These are phyloP conservation scores for Anthracocystis setariae DNA, from an alignment of 1,284 basidiomycete species.

Conservation along the genomic window DNA sequence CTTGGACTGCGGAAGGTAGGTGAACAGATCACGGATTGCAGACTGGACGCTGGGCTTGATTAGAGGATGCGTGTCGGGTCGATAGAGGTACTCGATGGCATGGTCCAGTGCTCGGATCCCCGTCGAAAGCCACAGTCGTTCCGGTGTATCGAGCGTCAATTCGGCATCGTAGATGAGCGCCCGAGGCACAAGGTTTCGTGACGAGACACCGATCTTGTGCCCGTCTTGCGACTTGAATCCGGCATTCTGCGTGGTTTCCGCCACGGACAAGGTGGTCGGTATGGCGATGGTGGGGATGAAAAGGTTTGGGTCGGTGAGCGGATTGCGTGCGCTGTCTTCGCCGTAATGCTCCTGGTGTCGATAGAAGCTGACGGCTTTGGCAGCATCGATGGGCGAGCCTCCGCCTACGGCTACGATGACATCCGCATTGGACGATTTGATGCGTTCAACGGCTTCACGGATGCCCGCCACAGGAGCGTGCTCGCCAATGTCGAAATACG, in stretches of 20 bases:
- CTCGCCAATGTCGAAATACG: constrained; percentile 80
- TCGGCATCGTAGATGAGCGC: constrained; percentile 81
- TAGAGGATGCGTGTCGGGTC: constrained; percentile 74
- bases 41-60: constrained; percentile 61
- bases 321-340: constrained; percentile 21
- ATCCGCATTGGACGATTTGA: constrained; percentile 74
- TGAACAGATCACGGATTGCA: constrained; percentile 77
- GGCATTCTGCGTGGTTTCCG: constrained; percentile 75
- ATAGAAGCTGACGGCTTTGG: constrained; percentile 65
- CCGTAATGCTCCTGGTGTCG: constrained; percentile 34
- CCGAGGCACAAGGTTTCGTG: constrained; percentile 59
- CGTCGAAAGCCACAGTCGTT: constrained; percentile 78
- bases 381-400: constrained; percentile 81
- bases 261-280: constrained; percentile 82
- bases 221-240: constrained; percentile 80
- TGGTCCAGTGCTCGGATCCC: constrained; percentile 77
- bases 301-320: constrained; percentile 11
- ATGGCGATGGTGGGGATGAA: constrained; percentile 74
- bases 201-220: constrained; percentile 74
- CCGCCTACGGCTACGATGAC: constrained; percentile 76
- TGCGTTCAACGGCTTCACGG: constrained; percentile 70
- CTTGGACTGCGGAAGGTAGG: constrained; percentile 76
- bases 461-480: constrained; percentile 80
- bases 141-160: constrained; percentile 78
- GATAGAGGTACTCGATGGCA: constrained; percentile 79